Conservation (phyloP, 495 filamentous ascomycete genomes). For the Astrothelium macrocarpum region DNA sequence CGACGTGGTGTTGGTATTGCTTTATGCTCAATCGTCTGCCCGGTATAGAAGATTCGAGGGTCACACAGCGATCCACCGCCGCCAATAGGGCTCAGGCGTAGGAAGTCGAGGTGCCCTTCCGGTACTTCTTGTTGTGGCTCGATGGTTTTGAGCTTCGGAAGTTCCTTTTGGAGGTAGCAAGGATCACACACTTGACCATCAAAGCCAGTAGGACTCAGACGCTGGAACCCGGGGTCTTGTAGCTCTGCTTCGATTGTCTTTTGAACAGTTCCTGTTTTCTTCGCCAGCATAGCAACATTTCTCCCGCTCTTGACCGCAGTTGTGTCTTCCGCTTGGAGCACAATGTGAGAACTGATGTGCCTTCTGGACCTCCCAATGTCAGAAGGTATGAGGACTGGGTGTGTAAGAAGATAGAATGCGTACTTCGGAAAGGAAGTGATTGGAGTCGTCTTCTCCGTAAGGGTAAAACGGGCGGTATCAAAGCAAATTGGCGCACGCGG, state of each 20-base stretch:
- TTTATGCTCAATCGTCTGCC: neutral
- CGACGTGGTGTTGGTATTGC: neutral
- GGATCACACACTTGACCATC: neutral
- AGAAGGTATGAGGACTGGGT: too few relatives aligned
- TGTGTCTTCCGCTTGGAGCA: too few relatives aligned
- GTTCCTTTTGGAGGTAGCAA: neutral
- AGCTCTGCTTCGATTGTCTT: neutral
- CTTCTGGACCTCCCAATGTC: too few relatives aligned
- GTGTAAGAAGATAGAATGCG: too few relatives aligned
- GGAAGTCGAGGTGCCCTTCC: neutral
- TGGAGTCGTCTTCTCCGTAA: too few relatives aligned
- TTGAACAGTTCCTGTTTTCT: too few relatives aligned
- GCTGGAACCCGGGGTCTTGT: neutral
- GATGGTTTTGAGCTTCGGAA: neutral
- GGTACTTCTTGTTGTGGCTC: neutral
- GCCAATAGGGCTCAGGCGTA: neutral
- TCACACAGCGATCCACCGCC: neutral
- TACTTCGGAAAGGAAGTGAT: too few relatives aligned
- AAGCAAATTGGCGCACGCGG: too few relatives aligned
- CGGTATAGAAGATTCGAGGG: neutral
- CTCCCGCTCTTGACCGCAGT: too few relatives aligned
- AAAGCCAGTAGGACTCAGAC: neutral
- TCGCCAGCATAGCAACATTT: too few relatives aligned
- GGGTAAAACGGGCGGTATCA: too few relatives aligned
- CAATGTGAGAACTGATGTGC: too few relatives aligned